These are phyloP conservation scores for Nemophila menziesii DNA, from an alignment of 257 asterid species.

Conservation along the genomic window DNA sequence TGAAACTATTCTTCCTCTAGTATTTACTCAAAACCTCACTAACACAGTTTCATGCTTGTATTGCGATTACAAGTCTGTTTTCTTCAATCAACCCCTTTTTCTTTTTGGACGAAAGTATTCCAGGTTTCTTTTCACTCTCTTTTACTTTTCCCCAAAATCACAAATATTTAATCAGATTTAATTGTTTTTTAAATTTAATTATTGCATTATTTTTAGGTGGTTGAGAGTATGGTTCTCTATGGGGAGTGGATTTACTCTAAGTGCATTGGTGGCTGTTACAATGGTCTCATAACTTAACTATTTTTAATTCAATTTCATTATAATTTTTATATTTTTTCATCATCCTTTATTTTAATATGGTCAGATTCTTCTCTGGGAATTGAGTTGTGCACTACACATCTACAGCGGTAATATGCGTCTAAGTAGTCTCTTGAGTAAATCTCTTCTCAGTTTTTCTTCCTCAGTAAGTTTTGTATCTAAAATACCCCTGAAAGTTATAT, in stretches of 20 bases:
- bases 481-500: no score
- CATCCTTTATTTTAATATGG: neutral
- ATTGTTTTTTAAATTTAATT: neutral
- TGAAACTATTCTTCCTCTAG: slow-evolving; percentile 48
- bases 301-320: neutral
- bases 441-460: slow-evolving; percentile 31
- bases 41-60: slow-evolving; percentile 69
- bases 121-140: slow-evolving; percentile 33
- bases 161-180: neutral
- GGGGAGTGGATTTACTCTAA: slow-evolving; percentile 67
- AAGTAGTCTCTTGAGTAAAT: slow-evolving; percentile 18
- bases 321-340: no score
- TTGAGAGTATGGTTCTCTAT: slow-evolving; percentile 65
- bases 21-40: slow-evolving; percentile 27
- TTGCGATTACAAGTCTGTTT: slow-evolving; percentile 56
- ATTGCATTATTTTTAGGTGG: slow-evolving; percentile 23
- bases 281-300: slow-evolving; percentile 18
- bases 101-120: slow-evolving; percentile 60
- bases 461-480: slow-evolving; percentile 27
- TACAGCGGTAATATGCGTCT: slow-evolving; percentile 23
- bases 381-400: slow-evolving; percentile 27
- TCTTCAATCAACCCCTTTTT: slow-evolving; percentile 55
- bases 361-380: slow-evolving; percentile 53
- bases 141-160: neutral
- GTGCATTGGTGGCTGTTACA: slow-evolving; percentile 48